Percentiles rank a stretch among this genome's conserved stretches.
phyloP scores from a whole-genome alignment of 352 stramenopile genomes.

The Globisporangium emineosum region DNA sequence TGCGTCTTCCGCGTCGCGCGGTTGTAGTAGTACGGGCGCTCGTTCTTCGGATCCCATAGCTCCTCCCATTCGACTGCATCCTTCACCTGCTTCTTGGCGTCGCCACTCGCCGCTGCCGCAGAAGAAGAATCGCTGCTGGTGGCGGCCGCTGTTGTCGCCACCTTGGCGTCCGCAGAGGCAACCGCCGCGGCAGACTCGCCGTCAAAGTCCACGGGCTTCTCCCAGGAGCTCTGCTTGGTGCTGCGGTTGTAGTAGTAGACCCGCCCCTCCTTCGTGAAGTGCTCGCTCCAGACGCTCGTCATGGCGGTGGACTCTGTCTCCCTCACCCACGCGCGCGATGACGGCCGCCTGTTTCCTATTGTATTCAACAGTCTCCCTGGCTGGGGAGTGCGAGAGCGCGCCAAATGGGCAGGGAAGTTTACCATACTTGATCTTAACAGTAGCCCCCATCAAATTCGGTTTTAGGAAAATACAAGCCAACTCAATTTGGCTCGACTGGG shows the following conservation, averaged over 20 bases:
- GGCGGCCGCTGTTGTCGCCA: constrained; percentile 1
- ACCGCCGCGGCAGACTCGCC: constrained; percentile 30
- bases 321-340: too few relatives aligned
- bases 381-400: neutral
- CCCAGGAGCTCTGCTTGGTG: constrained; percentile 87
- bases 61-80: constrained; percentile 68
- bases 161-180: neutral
- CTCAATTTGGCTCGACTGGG: too few relatives aligned
- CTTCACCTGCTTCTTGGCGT: constrained; percentile 21
- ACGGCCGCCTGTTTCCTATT: too few relatives aligned
- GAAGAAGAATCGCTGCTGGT: neutral
- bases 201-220: constrained; percentile 79
- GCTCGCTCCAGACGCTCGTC: constrained; percentile 73
- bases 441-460: too few relatives aligned
- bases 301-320: too few relatives aligned
- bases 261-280: constrained; percentile 83
- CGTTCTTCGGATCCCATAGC: constrained; percentile 84
- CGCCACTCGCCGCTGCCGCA: neutral
- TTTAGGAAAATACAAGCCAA: too few relatives aligned
- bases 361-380: neutral
- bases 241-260: constrained; percentile 88
- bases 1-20: constrained; percentile 75
- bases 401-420: neutral
- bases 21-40: constrained; percentile 87
- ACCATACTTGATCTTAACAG: neutral